Conservation (phyloP, 768 basidiomycete genomes). For the Coprinellus micaceus region DNA sequence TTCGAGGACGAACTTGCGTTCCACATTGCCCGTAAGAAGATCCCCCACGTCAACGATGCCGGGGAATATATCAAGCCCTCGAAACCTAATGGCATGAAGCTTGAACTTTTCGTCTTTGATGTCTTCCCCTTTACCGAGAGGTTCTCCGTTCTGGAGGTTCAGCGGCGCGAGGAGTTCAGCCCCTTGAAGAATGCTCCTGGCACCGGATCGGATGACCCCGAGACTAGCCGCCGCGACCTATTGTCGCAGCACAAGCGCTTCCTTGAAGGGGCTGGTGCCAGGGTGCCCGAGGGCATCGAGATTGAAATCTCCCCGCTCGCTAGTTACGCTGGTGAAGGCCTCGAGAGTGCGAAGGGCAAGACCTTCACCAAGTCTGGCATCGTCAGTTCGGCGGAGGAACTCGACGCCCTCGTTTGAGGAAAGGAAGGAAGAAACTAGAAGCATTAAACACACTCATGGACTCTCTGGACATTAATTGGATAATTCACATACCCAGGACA, state of each 20-base stretch:
- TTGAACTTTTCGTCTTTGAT: constrained; percentile 98
- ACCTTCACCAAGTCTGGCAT: constrained; percentile 72
- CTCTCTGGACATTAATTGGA: neutral
- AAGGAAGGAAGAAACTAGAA: neutral
- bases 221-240: constrained; percentile 86
- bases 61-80: constrained; percentile 74
- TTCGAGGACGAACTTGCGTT: constrained; percentile 90
- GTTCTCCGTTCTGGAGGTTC: constrained; percentile 87
- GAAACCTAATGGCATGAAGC: constrained; percentile 98
- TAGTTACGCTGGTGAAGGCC: constrained; percentile 89
- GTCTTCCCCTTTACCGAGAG: constrained; percentile 88
- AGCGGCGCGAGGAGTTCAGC: constrained; percentile 87
- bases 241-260: constrained; percentile 84
- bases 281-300: constrained; percentile 67
- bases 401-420: constrained; percentile 60
- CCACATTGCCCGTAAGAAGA: constrained; percentile 99
- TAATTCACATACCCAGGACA: constrained; percentile 1
- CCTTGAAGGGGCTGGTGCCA: constrained; percentile 76
- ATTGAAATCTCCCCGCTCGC: constrained; percentile 89
- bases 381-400: constrained; percentile 61
- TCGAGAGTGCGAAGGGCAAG: constrained; percentile 75
- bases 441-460: constrained; percentile 3
- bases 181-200: constrained; percentile 98
- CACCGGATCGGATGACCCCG: constrained; percentile 83
- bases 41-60: constrained; percentile 70